phyloP scores from a whole-genome alignment of 129 eudicot species.

The Tanacetum coccineum region DNA sequence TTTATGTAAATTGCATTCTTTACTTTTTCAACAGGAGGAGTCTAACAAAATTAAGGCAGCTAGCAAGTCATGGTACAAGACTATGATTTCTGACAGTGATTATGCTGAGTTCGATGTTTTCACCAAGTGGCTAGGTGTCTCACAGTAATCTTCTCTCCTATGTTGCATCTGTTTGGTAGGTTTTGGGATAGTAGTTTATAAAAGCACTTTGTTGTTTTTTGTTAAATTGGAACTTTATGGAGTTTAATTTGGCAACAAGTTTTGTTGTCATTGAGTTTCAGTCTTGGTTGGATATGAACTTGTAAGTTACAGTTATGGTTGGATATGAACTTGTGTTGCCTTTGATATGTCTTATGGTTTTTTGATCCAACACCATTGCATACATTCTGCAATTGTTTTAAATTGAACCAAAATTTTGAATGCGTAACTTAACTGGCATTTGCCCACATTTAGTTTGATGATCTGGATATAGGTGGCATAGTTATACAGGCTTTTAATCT shows the following conservation, averaged over 20 bases:
- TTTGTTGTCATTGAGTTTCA: constrained; percentile 12
- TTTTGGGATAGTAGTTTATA: constrained; percentile 23
- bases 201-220: constrained; percentile 13
- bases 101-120: constrained; percentile 68
- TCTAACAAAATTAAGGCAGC: constrained; percentile 53
- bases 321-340: constrained; percentile 13
- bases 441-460: too few relatives aligned
- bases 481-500: too few relatives aligned
- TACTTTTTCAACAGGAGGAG: constrained; percentile 45
- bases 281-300: constrained; percentile 4
- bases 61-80: constrained; percentile 61
- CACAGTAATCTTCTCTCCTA: constrained; percentile 39
- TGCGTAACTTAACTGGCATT: too few relatives aligned
- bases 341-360: background rate
- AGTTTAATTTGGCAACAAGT: constrained; percentile 15
- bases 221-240: constrained; percentile 23
- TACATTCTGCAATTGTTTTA: too few relatives aligned
- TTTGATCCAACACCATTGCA: too few relatives aligned
- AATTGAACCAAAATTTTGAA: too few relatives aligned
- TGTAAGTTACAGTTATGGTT: background rate
- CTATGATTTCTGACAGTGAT: constrained; percentile 67
- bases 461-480: too few relatives aligned
- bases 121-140: constrained; percentile 71
- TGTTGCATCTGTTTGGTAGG: constrained; percentile 18
- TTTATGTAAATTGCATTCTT: background rate